Conservation (phyloP, 148 eudicot species). For the Amaranthus cruentus region DNA sequence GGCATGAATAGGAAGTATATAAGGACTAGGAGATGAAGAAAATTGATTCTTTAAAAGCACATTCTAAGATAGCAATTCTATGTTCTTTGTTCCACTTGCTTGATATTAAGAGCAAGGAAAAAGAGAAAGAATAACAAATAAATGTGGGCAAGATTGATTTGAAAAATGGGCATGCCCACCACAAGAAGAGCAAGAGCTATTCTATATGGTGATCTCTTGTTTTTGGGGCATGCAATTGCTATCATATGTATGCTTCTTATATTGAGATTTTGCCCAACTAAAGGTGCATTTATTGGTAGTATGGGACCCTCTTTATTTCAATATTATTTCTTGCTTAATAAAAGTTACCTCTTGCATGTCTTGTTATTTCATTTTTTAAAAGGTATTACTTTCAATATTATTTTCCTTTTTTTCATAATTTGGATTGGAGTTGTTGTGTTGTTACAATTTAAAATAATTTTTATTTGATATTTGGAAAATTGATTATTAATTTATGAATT, state of each 20-base stretch:
- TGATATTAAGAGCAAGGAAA: slow-evolving; percentile 1
- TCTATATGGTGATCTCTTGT: background rate
- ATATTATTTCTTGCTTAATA: slow-evolving; percentile 5
- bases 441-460: too few relatives aligned
- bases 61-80: slow-evolving; percentile 49
- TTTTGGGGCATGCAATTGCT: background rate
- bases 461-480: too few relatives aligned
- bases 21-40: slow-evolving; percentile 33
- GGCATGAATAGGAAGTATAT: slow-evolving; percentile 38
- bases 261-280: slow-evolving; percentile 15
- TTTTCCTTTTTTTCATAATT: background rate
- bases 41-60: slow-evolving; percentile 51
- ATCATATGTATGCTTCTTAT: slow-evolving; percentile 27
- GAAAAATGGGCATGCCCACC: slow-evolving; percentile 31
- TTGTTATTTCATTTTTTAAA: background rate
- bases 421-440: too few relatives aligned
- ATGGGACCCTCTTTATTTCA: slow-evolving; percentile 24
- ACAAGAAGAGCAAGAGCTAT: background rate
- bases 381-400: background rate
- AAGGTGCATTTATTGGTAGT: background rate
- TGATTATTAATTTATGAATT: too few relatives aligned
- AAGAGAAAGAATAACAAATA: slow-evolving; percentile 17
- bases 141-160: slow-evolving; percentile 32
- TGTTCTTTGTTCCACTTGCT: slow-evolving; percentile 45
- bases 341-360: slow-evolving; percentile 12